Conservation (phyloP, 306 rosid species). For the Phaseolus lunatus region DNA sequence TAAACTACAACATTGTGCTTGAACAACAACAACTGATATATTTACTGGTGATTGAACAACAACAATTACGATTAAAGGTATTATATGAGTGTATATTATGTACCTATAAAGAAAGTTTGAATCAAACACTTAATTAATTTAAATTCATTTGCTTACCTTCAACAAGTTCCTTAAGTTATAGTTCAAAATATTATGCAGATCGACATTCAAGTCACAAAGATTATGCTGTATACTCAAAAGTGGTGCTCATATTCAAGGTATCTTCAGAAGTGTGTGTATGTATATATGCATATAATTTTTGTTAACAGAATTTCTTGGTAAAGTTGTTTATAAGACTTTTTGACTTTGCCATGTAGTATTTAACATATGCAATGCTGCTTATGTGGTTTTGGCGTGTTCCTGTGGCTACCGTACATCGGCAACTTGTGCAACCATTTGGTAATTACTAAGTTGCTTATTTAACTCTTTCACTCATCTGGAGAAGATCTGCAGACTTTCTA, state of each 20-base stretch:
- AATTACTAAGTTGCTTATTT: slow-evolving; percentile 33
- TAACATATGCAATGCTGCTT: slow-evolving; percentile 58
- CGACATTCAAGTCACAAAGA: slow-evolving; percentile 55
- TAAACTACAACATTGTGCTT: not conserved
- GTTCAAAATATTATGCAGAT: slow-evolving; percentile 54
- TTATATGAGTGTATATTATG: not conserved
- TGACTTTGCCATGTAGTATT: slow-evolving; percentile 54
- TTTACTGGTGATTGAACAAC: not conserved
- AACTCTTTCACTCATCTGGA: not conserved
- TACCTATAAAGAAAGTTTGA: not conserved
- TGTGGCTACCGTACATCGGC: slow-evolving; percentile 71
- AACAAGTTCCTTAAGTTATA: slow-evolving; percentile 8
- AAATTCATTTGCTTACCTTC: not conserved
- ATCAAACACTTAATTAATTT: not conserved
- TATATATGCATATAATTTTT: not conserved
- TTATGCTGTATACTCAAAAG: slow-evolving; percentile 53
- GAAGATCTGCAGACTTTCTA: not conserved
- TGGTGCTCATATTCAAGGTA: slow-evolving; percentile 68
- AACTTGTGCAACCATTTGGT: slow-evolving; percentile 93
- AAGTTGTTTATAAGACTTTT: not conserved
- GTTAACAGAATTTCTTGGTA: not conserved
- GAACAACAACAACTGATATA: no score
- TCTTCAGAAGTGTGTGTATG: not conserved
- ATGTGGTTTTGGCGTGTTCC: slow-evolving; percentile 90
- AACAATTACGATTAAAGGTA: not conserved